Evolutionary conservation across 148 eudicot species (phyloP).

Genomic region (Heliosperma pusillum): DNA sequence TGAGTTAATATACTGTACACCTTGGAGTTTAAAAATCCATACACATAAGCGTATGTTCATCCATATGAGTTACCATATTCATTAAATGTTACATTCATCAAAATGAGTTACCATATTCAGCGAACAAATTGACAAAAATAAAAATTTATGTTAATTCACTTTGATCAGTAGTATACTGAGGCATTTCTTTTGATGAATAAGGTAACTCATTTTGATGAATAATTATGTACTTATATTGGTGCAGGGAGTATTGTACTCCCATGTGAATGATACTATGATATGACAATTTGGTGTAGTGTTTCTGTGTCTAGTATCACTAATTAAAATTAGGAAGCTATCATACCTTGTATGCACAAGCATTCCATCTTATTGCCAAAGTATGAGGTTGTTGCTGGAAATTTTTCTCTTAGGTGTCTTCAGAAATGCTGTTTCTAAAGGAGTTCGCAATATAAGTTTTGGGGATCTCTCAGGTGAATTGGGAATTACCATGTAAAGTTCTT

Average conservation of each 20-base stretch:
- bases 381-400: conserved; percentile 1
- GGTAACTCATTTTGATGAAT: background rate
- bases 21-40: background rate
- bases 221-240: background rate
- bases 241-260: background rate
- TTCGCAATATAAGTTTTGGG: conserved; percentile 82
- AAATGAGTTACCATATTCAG: background rate
- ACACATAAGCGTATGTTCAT: background rate
- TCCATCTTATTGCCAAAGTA: background rate
- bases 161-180: background rate
- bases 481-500: conserved; percentile 63
- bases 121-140: background rate
- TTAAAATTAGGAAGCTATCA: background rate
- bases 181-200: background rate
- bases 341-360: background rate
- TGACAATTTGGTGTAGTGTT: conserved; percentile 19
- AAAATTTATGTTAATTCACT: background rate
- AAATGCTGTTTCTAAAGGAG: conserved; percentile 79
- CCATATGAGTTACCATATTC: background rate
- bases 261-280: background rate
- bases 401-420: conserved; percentile 63
- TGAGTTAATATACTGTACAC: background rate
- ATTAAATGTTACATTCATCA: background rate
- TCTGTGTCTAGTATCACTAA: conserved; percentile 1
- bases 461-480: conserved; percentile 87